phyloP scores from a whole-genome alignment of 2,329 filamentous ascomycete species.

The Xylaria sp. region DNA sequence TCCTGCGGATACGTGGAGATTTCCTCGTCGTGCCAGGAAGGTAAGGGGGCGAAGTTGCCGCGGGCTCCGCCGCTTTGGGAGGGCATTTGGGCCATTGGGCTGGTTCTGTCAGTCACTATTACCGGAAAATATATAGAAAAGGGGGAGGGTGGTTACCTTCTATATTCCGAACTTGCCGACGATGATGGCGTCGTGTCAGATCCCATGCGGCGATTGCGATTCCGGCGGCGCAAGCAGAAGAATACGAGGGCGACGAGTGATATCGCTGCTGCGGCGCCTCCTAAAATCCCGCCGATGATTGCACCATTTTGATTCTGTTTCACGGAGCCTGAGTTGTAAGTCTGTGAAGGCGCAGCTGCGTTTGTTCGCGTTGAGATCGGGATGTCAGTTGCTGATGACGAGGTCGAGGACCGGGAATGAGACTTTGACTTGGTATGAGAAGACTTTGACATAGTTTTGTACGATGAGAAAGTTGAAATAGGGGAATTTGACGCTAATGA shows the following conservation, averaged over 20 bases:
- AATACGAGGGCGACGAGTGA: slow-evolving; percentile 34
- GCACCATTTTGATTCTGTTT: slow-evolving; percentile 36
- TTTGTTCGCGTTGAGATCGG: slow-evolving; percentile 12
- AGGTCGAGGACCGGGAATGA: slow-evolving; percentile 12
- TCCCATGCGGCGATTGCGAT: slow-evolving; percentile 39
- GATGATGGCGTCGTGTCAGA: slow-evolving; percentile 35
- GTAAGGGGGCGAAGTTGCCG: slow-evolving; percentile 34
- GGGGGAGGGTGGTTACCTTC: slow-evolving; percentile 34
- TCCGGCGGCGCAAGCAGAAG: slow-evolving; percentile 42
- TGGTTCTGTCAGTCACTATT: slow-evolving; percentile 8
- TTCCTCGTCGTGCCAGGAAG: slow-evolving; percentile 32
- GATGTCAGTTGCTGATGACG: slow-evolving; percentile 6
- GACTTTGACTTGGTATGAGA: slow-evolving; percentile 13
- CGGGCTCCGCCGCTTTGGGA: slow-evolving; percentile 30
- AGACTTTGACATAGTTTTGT: slow-evolving; percentile 12
- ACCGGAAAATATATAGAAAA: neutral
- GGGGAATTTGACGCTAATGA: too few relatives aligned
- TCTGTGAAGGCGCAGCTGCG: neutral
- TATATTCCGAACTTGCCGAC: slow-evolving; percentile 35
- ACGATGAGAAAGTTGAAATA: neutral
- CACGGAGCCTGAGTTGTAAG: slow-evolving; percentile 1
- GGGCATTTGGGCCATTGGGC: slow-evolving; percentile 21
- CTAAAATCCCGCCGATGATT: slow-evolving; percentile 51
- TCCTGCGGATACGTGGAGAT: slow-evolving; percentile 13
- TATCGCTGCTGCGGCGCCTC: slow-evolving; percentile 44